phyloP scores from a whole-genome alignment of 169 alveolate species.

The Eimeria praecox region DNA sequence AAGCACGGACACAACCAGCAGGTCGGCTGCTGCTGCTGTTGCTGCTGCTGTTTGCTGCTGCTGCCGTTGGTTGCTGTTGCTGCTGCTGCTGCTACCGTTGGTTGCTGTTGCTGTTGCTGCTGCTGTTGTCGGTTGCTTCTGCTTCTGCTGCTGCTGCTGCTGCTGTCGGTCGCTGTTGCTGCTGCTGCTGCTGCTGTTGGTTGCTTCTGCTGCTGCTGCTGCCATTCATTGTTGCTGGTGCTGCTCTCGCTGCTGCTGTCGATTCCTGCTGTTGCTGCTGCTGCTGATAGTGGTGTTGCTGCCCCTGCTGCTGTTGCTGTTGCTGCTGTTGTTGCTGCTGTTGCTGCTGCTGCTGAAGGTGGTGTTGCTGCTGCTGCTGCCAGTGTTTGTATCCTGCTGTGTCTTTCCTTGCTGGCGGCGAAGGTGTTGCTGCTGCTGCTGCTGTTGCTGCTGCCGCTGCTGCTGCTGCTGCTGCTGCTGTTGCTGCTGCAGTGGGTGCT shows the following conservation, averaged over 20 bases:
- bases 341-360: neutral
- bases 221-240: neutral
- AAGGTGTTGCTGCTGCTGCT: no score
- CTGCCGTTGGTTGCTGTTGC: constrained; percentile 1
- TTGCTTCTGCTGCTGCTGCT: neutral
- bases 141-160: neutral
- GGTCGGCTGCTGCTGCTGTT: constrained; percentile 12
- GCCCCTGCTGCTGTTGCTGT: neutral
- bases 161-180: no score
- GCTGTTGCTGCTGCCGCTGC: neutral
- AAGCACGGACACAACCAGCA: neutral
- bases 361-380: no score
- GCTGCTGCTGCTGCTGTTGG: neutral
- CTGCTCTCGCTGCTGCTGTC: no score
- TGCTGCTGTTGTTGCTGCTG: neutral
- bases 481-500: neutral
- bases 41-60: constrained; percentile 31
- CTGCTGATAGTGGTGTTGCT: neutral
- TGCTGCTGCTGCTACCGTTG: neutral
- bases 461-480: neutral
- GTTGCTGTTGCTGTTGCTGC: neutral
- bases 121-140: neutral
- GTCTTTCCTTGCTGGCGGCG: no score
- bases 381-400: no score
- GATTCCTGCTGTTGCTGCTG: constrained; percentile 13